Evolutionary conservation across 208 protist species (phyloP), one percentile per base, ranked within the genome.

Genomic region (Wallacemonas sp.): DNA sequence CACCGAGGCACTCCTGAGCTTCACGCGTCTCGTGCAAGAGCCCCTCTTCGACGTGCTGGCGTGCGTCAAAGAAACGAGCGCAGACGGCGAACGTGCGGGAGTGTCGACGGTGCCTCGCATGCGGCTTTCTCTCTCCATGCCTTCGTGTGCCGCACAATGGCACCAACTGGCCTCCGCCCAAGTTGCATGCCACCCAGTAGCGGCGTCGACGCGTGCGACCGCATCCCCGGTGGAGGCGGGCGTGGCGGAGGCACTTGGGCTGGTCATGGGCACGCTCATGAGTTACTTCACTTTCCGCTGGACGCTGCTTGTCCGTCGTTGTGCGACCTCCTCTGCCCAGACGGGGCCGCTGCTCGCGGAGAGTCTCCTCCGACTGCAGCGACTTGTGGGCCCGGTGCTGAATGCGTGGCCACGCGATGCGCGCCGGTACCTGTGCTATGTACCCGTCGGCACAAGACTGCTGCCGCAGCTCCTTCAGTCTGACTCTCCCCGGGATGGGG

Each of bases 221-320:
- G 22, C 42, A 4, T 5, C 42, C 17, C 17, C 9, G 9, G 22
- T 57, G 0, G 50, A 32, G n/a, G 12, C 50, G 3, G 50, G 8
- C 50, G 15, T 33, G 30, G 4, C 10, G 12, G 32, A 41, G 29
- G 22, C 30, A 13, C 6, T 57, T 26, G 32, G 26, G n/a, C 8
- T 26, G 4, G 13, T 57, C 30, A 9, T 39, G 24, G 50, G 50
- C 6, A n/a, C 30, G 9, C 26, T 57, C 12, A 24, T 57, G 15
- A 57, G 30, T 32, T 57, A 57, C 50, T 57, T 57, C 38, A n/a
- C 38, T 12, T 57, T 38, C 30, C 50, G 50, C 26, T 57, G 50
- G 50, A 57, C 30, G 30, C 3, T 6, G 6, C 29, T 57, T 8
- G n/a, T n/a, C n/a, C n/a, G n/a, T n/a, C n/a, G n/a, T 15, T 57